Percentiles rank a stretch among this genome's conserved stretches.
Conservation (phyloP, 2,329 filamentous ascomycete genomes). For the Ophiostoma sp. region DNA sequence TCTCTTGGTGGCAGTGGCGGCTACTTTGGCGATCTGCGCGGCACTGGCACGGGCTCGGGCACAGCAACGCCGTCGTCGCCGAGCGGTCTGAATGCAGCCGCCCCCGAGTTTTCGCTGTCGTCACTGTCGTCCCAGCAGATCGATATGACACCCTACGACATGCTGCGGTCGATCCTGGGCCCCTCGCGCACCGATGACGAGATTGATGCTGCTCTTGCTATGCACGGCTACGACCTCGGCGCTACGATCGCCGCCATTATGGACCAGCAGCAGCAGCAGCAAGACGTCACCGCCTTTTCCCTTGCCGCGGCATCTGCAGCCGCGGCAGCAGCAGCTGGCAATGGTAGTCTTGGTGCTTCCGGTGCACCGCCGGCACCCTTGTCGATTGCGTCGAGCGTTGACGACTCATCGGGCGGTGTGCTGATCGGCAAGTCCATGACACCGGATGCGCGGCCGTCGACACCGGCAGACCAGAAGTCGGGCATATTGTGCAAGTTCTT, state of each 20-base stretch:
- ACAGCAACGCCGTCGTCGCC: slow-evolving; percentile 65
- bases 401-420: slow-evolving; percentile 52
- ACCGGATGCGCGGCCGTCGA: slow-evolving; percentile 66
- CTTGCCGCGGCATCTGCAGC: slow-evolving; percentile 32
- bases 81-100: slow-evolving; percentile 69
- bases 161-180: slow-evolving; percentile 88
- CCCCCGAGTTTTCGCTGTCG: slow-evolving; percentile 63
- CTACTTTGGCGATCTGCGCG: slow-evolving; percentile 55
- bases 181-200: slow-evolving; percentile 88
- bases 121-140: slow-evolving; percentile 53
- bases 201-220: slow-evolving; percentile 82
- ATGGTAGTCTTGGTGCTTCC: slow-evolving; percentile 4
- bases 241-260: slow-evolving; percentile 87
- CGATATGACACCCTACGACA: slow-evolving; percentile 97
- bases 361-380: slow-evolving; percentile 17
- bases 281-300: slow-evolving; percentile 27
- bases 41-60: slow-evolving; percentile 60
- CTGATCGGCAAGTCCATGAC: slow-evolving; percentile 88
- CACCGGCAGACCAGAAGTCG: slow-evolving; percentile 72
- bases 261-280: slow-evolving; percentile 49
- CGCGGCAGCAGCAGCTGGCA: neutral
- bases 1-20: slow-evolving; percentile 67
- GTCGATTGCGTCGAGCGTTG: slow-evolving; percentile 30
- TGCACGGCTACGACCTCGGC: slow-evolving; percentile 87
- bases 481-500: slow-evolving; percentile 97